These are phyloP conservation scores for Pythium guiyangense DNA, from an alignment of 352 stramenopile species.

Conservation along the genomic window DNA sequence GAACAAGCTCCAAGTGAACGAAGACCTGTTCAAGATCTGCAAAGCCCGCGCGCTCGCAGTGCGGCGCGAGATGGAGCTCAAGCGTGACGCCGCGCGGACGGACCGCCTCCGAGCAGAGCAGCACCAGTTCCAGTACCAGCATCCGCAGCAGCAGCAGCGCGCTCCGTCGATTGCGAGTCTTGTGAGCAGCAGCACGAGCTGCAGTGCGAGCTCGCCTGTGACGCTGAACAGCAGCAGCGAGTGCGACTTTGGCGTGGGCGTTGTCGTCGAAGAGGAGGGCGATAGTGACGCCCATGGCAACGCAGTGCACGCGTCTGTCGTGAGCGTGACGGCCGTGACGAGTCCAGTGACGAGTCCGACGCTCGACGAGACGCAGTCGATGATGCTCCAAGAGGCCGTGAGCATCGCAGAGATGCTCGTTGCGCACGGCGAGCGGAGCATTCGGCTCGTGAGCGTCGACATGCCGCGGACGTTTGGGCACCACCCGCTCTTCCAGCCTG, in stretches of 20 bases:
- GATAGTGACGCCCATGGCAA: background rate
- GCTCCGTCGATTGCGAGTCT: background rate
- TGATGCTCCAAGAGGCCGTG: slow-evolving; percentile 62
- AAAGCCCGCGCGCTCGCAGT: slow-evolving; percentile 69
- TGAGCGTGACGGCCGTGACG: no score
- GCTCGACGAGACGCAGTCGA: slow-evolving; percentile 4
- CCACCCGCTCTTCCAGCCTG: slow-evolving; percentile 71
- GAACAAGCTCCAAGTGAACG: slow-evolving; percentile 82
- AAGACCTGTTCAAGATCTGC: slow-evolving; percentile 83
- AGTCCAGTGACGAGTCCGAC: background rate
- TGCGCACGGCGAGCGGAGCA: slow-evolving; percentile 72
- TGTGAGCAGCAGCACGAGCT: slow-evolving; percentile 7
- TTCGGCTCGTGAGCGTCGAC: slow-evolving; percentile 80
- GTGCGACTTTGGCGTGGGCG: background rate
- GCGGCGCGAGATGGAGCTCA: slow-evolving; percentile 67
- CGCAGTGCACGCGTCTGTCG: background rate
- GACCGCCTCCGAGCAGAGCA: slow-evolving; percentile 2
- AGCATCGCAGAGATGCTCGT: slow-evolving; percentile 80
- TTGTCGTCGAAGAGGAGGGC: background rate
- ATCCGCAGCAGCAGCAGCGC: slow-evolving; percentile 11
- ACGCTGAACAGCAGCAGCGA: slow-evolving; percentile 9
- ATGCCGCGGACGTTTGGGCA: slow-evolving; percentile 85
- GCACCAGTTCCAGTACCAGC: slow-evolving; percentile 4
- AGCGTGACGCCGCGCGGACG: slow-evolving; percentile 38
- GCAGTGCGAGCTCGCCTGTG: slow-evolving; percentile 14